These are phyloP conservation scores for Iberis pinnata DNA, from an alignment of 345 rosid species.

Conservation along the genomic window DNA sequence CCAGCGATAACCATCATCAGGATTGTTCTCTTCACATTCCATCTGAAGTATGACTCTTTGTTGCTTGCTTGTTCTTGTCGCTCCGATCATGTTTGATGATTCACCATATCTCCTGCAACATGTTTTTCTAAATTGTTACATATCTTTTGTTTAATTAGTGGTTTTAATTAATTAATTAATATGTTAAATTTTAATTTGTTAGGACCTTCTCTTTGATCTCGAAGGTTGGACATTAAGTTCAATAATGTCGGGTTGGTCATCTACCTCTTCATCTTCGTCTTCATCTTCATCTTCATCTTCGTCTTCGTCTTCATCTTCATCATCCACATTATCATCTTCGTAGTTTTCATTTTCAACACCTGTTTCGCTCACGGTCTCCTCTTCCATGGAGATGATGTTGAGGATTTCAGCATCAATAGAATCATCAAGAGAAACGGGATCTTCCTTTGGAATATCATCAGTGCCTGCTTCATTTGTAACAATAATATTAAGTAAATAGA, in stretches of 20 bases:
- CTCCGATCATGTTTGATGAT: constrained; percentile 19
- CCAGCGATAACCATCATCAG: constrained; percentile 25
- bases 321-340: background rate
- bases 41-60: constrained; percentile 16
- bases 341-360: background rate
- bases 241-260: background rate
- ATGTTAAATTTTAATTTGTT: background rate
- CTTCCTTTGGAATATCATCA: constrained; percentile 4
- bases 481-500: background rate
- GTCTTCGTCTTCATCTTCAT: background rate
- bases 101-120: constrained; percentile 1
- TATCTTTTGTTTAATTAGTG: too few relatives aligned
- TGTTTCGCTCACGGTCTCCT: background rate
- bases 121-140: too few relatives aligned
- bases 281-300: too few relatives aligned
- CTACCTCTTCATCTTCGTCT: background rate
- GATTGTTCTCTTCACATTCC: constrained; percentile 16
- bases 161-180: background rate
- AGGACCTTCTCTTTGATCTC: constrained; percentile 17
- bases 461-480: background rate
- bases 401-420: constrained; percentile 2
- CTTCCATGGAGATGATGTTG: background rate
- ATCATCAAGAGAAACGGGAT: constrained; percentile 14
- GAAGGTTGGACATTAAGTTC: background rate
- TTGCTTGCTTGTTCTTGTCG: background rate